A percentile compares a stretch with the other conserved stretches of the same genome.
phyloP scores from a whole-genome alignment of 768 basidiomycete genomes.

The Scleroderma citrinum region DNA sequence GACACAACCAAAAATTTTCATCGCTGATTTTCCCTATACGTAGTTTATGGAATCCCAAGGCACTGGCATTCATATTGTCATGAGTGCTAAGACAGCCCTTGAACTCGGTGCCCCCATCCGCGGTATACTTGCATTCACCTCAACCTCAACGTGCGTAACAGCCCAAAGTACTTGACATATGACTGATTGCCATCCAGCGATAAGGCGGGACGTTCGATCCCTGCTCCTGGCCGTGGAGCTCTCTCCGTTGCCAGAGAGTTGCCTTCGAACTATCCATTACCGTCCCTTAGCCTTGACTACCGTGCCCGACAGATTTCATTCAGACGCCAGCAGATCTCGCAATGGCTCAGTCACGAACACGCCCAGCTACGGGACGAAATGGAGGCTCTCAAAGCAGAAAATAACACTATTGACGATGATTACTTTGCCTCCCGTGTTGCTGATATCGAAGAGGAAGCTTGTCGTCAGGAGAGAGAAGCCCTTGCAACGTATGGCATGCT shows the following conservation, averaged over 20 bases:
- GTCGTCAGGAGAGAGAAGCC: slow-evolving; percentile 87
- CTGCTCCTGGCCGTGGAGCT: slow-evolving; percentile 93
- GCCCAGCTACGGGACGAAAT: slow-evolving; percentile 77
- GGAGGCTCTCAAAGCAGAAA: slow-evolving; percentile 49
- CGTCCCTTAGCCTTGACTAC: slow-evolving; percentile 80
- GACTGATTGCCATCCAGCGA: slow-evolving; percentile 48
- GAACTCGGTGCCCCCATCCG: slow-evolving; percentile 93
- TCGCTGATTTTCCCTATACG: slow-evolving; percentile 6
- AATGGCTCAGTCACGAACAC: slow-evolving; percentile 92
- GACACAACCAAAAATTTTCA: not conserved
- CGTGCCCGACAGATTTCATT: slow-evolving; percentile 91
- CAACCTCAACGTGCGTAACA: slow-evolving; percentile 80
- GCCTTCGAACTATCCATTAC: slow-evolving; percentile 68
- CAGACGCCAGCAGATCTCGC: slow-evolving; percentile 90
- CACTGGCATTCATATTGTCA: slow-evolving; percentile 93
- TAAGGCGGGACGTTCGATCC: slow-evolving; percentile 97
- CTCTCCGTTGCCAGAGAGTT: slow-evolving; percentile 85
- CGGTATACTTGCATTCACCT: slow-evolving; percentile 91
- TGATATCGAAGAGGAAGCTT: slow-evolving; percentile 86
- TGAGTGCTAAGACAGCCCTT: slow-evolving; percentile 94
- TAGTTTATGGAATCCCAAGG: slow-evolving; percentile 97
- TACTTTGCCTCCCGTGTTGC: slow-evolving; percentile 74
- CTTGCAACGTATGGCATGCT: slow-evolving; percentile 95
- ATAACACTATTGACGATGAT: slow-evolving; percentile 49
- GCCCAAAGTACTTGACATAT: not conserved